Conservation (phyloP, 495 filamentous ascomycete species). For the Astrothelium macrocarpum region DNA sequence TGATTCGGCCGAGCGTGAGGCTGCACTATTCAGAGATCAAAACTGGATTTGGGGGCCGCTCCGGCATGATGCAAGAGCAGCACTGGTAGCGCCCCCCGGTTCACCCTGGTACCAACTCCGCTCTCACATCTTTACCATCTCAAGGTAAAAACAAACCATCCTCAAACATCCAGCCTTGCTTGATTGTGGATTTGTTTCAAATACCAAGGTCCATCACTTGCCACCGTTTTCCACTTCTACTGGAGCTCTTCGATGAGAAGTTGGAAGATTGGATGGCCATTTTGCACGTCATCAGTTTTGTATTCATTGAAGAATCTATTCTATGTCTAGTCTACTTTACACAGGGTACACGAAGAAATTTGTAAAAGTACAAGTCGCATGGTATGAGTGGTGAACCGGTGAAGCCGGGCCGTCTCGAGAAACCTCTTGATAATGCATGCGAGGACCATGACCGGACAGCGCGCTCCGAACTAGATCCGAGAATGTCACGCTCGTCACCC, state of each 20-base stretch:
- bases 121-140: background rate
- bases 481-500: too few relatives aligned
- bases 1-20: background rate
- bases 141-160: too few relatives aligned
- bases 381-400: background rate
- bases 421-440: too few relatives aligned
- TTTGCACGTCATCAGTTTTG: background rate
- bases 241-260: too few relatives aligned
- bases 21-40: background rate
- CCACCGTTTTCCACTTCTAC: too few relatives aligned
- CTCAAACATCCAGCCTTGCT: too few relatives aligned
- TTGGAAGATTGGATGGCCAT: too few relatives aligned
- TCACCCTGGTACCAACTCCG: background rate
- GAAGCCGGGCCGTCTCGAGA: background rate
- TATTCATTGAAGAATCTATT: background rate
- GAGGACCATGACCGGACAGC: too few relatives aligned
- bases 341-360: background rate
- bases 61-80: slow-evolving; percentile 4
- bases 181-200: too few relatives aligned
- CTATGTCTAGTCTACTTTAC: background rate
- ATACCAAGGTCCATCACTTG: too few relatives aligned
- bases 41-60: background rate
- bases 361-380: background rate
- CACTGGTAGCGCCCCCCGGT: background rate
- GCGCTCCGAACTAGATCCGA: too few relatives aligned